These are phyloP conservation scores for Withania somnifera DNA, from an alignment of 305 asterid species.

Conservation along the genomic window DNA sequence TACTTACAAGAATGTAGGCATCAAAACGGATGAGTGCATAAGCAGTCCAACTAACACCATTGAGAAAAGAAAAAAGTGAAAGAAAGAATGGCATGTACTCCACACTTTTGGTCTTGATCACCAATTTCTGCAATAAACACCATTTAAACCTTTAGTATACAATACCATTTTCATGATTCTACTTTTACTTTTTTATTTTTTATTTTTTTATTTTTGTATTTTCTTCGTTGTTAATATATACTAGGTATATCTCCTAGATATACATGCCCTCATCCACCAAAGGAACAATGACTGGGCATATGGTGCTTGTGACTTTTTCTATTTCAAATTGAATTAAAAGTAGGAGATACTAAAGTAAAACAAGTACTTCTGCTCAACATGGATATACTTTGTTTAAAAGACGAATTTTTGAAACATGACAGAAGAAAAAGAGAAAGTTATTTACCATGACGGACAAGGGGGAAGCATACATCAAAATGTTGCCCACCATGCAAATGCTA, in stretches of 20 bases:
- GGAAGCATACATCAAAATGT: constrained; percentile 76
- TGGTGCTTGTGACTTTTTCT: no score
- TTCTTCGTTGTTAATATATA: no score
- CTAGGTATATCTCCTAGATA: no score
- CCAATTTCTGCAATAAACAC: constrained; percentile 38
- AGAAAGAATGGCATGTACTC: constrained; percentile 64
- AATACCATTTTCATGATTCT: background rate
- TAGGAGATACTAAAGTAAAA: no score
- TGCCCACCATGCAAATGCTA: constrained; percentile 71
- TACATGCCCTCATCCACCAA: no score
- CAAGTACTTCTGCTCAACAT: no score
- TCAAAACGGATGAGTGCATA: constrained; percentile 58
- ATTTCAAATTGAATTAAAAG: no score
- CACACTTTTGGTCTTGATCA: constrained; percentile 52
- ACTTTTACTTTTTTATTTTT: background rate
- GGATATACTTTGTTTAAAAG: no score
- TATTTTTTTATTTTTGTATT: no score
- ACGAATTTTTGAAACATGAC: no score
- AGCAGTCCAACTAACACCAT: constrained; percentile 51
- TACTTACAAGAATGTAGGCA: constrained; percentile 52
- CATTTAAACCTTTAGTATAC: background rate
- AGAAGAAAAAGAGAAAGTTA: background rate
- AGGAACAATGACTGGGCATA: no score
- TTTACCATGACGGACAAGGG: constrained; percentile 77
- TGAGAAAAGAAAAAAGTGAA: constrained; percentile 42